These are phyloP conservation scores for Aegilops umbellulata DNA, from an alignment of 176 grass and related monocot genomes.

Conservation along the genomic window DNA sequence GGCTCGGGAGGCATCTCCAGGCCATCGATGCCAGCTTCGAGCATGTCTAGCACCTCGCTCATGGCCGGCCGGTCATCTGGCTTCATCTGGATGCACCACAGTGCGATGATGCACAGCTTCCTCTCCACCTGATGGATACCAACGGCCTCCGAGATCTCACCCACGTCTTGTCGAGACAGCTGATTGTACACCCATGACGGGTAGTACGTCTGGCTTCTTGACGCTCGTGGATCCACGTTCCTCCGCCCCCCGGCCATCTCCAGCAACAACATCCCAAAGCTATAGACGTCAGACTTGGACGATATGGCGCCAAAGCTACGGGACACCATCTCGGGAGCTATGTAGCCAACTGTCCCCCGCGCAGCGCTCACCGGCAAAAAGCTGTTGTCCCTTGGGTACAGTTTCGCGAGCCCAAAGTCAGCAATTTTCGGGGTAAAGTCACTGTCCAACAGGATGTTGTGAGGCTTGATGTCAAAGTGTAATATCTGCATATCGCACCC, in stretches of 20 bases:
- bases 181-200: background rate
- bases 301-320: conserved; percentile 13
- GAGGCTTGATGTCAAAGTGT: background rate
- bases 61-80: background rate
- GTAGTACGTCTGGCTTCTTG: background rate
- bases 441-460: background rate
- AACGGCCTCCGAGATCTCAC: background rate
- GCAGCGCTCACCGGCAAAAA: background rate
- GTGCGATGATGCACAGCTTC: background rate
- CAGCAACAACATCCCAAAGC: background rate
- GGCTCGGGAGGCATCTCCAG: background rate
- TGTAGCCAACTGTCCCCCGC: background rate
- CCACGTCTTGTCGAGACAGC: background rate
- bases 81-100: conserved; percentile 14
- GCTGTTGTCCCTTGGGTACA: conserved; percentile 1
- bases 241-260: background rate
- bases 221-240: background rate
- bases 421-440: background rate
- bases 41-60: conserved; percentile 7
- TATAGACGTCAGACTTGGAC: background rate
- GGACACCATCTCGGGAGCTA: conserved; percentile 1
- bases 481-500: background rate
- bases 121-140: background rate
- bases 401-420: background rate
- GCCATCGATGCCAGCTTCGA: background rate